Evolutionary conservation across 73 alveolate species (phyloP).

Genomic region (Vitrella brassicaformis): DNA sequence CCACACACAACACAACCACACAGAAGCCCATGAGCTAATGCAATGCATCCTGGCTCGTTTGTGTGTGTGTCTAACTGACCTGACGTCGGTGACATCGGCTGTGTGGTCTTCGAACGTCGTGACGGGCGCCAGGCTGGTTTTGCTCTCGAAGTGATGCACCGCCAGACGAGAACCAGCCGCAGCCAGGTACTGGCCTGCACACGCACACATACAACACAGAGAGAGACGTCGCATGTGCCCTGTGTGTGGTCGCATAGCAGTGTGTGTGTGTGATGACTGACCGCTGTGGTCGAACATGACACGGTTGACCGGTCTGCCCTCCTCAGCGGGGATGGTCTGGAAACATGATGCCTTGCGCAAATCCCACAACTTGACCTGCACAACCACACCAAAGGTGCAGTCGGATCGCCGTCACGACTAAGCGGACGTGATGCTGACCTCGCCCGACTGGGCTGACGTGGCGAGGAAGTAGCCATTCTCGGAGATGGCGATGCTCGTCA

Average conservation of each 20-base stretch:
- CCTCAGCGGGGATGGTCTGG: slow-evolving; percentile 26
- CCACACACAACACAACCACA: no score
- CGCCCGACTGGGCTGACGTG: slow-evolving; percentile 1
- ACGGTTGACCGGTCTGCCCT: slow-evolving; percentile 8
- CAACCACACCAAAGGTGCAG: neutral
- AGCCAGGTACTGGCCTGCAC: neutral
- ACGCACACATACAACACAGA: neutral
- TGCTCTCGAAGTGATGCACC: neutral
- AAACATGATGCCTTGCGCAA: slow-evolving; percentile 19
- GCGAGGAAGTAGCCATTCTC: slow-evolving; percentile 36
- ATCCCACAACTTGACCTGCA: slow-evolving; percentile 18
- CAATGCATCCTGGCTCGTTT: no score
- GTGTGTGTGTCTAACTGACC: no score
- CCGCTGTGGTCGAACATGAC: slow-evolving; percentile 18
- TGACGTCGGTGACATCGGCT: no score
- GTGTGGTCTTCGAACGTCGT: no score
- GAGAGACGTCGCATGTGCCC: neutral
- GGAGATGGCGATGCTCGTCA: slow-evolving; percentile 20
- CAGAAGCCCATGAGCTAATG: no score
- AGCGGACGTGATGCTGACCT: no score
- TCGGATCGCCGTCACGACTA: neutral
- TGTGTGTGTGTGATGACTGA: neutral
- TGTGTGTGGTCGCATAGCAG: neutral
- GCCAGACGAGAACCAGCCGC: neutral
- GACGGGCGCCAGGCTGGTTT: neutral